These are phyloP conservation scores for Alternaria ethzedia DNA, from an alignment of 2,329 filamentous ascomycete genomes.

Conservation along the genomic window DNA sequence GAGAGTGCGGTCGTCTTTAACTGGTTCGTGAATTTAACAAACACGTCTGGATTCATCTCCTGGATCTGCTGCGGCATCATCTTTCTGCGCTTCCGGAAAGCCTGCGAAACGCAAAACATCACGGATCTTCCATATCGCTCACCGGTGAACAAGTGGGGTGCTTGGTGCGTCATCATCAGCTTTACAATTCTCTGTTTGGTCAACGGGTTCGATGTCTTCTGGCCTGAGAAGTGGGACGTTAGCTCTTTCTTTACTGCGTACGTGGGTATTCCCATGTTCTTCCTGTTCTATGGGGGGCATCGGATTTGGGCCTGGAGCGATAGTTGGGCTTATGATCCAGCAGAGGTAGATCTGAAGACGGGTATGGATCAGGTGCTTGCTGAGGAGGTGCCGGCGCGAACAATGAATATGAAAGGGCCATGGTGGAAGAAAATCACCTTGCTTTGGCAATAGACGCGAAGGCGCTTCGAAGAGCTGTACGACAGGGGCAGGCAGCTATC, in stretches of 20 bases:
- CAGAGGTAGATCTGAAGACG: constrained; percentile 61
- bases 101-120: constrained; percentile 61
- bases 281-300: constrained; percentile 62
- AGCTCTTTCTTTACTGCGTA: constrained; percentile 71
- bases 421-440: constrained; percentile 35
- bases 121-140: constrained; percentile 61
- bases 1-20: constrained; percentile 60
- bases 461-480: neutral
- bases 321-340: constrained; percentile 58
- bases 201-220: constrained; percentile 79
- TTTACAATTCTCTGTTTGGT: constrained; percentile 70
- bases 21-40: constrained; percentile 76
- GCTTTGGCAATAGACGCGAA: constrained; percentile 29
- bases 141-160: constrained; percentile 68
- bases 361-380: constrained; percentile 41
- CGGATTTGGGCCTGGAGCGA: constrained; percentile 56
- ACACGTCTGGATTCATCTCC: constrained; percentile 59
- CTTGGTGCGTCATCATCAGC: constrained; percentile 64
- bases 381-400: constrained; percentile 41
- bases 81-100: constrained; percentile 66
- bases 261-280: constrained; percentile 69
- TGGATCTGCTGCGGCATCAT: constrained; percentile 64
- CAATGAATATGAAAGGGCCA: constrained; percentile 12
- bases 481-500: neutral
- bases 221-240: constrained; percentile 67